Conservation (phyloP, 2,329 filamentous ascomycete genomes). For the Fusarium dimerum region DNA sequence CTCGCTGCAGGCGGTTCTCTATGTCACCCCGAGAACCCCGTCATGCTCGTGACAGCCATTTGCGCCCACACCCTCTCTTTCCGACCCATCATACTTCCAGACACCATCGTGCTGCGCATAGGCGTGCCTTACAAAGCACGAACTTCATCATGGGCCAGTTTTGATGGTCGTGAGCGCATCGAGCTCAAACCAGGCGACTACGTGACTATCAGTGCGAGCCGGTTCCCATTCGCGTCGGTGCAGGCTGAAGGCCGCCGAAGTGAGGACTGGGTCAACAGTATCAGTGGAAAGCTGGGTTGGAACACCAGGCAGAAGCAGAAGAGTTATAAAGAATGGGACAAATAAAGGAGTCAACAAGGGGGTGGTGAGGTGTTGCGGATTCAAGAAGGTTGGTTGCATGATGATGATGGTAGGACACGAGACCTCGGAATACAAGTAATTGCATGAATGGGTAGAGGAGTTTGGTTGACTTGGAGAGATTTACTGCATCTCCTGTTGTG, state of each 20-base stretch:
- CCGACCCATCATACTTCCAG: constrained; percentile 92
- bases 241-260: constrained; percentile 67
- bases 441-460: too few species aligned
- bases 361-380: too few species aligned
- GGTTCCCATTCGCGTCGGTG: constrained; percentile 79
- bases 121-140: constrained; percentile 94
- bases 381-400: too few species aligned
- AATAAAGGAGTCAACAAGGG: constrained; percentile 12
- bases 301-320: constrained; percentile 80
- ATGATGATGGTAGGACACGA: too few species aligned
- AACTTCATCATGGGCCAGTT: constrained; percentile 93
- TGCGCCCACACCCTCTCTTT: constrained; percentile 95
- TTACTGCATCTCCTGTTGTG: too few species aligned
- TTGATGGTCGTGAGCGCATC: constrained; percentile 89
- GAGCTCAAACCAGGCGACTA: constrained; percentile 79
- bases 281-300: constrained; percentile 77
- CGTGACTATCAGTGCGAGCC: constrained; percentile 77
- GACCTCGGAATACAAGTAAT: too few species aligned
- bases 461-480: too few species aligned
- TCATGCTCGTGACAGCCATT: constrained; percentile 91
- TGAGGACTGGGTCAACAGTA: constrained; percentile 83
- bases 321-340: constrained; percentile 52
- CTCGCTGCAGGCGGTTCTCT: constrained; percentile 92
- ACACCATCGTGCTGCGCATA: constrained; percentile 89
- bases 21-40: constrained; percentile 94